Evolutionary conservation across 2,329 filamentous ascomycete genomes (phyloP).

Genomic region (Exophiala sideris): DNA sequence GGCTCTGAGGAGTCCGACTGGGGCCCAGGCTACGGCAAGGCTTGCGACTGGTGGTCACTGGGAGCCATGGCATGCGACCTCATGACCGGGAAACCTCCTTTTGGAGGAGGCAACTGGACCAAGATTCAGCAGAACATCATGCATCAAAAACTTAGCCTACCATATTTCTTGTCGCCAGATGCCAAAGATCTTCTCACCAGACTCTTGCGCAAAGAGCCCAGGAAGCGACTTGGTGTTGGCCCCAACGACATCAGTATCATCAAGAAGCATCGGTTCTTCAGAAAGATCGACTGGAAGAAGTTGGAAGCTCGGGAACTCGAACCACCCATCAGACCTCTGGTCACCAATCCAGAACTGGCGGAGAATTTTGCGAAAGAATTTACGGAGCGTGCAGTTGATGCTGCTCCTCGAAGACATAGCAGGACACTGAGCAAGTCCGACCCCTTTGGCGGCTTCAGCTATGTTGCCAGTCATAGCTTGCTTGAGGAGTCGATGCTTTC

Average conservation of each 20-base stretch:
- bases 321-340: constrained; percentile 86
- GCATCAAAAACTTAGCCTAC: constrained; percentile 82
- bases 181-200: constrained; percentile 91
- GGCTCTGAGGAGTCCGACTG: constrained; percentile 57
- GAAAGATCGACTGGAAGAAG: constrained; percentile 90
- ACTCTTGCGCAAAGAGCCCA: constrained; percentile 85
- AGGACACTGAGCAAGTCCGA: constrained; percentile 34
- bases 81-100: constrained; percentile 87
- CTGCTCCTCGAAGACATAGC: constrained; percentile 24
- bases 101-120: constrained; percentile 82
- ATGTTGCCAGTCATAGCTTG: constrained; percentile 47
- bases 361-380: constrained; percentile 97
- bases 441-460: constrained; percentile 49
- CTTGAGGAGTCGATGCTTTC: constrained; percentile 36
- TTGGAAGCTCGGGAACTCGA: constrained; percentile 77
- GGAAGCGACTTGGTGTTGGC: constrained; percentile 85
- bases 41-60: constrained; percentile 98
- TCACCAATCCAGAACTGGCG: constrained; percentile 91
- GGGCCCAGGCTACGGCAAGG: constrained; percentile 67
- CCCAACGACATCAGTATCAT: constrained; percentile 80
- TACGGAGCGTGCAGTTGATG: constrained; percentile 50
- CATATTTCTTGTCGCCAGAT: constrained; percentile 86
- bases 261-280: constrained; percentile 94
- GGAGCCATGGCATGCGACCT: constrained; percentile 90
- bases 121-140: constrained; percentile 96